Conservation (phyloP, 2,329 filamentous ascomycete species). For the Pestalotiopsis sp. region DNA sequence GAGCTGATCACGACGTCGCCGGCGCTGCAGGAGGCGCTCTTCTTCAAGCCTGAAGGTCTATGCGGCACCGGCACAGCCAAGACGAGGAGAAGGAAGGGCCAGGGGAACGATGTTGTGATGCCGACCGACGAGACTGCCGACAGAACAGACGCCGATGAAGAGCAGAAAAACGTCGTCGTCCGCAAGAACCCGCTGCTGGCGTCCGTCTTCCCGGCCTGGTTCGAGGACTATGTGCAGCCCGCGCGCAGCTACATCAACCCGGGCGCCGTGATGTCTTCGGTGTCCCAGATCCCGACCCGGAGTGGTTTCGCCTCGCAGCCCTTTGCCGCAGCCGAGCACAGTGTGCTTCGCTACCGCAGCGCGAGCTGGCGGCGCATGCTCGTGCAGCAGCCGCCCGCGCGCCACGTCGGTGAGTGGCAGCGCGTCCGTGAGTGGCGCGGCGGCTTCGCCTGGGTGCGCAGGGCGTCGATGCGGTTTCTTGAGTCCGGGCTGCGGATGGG, state of each 20-base stretch:
- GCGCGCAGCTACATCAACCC: too few species aligned
- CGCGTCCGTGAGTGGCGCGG: too few species aligned
- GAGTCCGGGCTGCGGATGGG: slow-evolving; percentile 4
- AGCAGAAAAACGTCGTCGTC: background rate
- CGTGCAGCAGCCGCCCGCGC: slow-evolving; percentile 4
- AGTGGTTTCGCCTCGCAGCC: background rate
- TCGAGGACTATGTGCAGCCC: background rate
- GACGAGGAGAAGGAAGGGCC: background rate
- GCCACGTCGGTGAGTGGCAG: background rate
- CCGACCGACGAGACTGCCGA: background rate
- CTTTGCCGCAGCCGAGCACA: background rate
- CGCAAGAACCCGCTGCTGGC: background rate
- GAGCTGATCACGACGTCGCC: slow-evolving; percentile 4
- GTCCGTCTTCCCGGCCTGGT: background rate
- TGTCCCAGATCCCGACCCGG: background rate
- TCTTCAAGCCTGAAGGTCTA: background rate
- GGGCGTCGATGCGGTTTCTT: background rate
- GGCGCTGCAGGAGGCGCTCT: slow-evolving; percentile 2
- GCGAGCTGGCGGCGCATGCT: slow-evolving; percentile 15
- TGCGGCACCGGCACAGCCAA: background rate
- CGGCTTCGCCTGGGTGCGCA: too few species aligned
- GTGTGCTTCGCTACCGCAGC: background rate
- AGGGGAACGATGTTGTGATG: too few species aligned
- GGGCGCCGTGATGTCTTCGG: background rate
- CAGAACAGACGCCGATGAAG: background rate